Evolutionary conservation across 2,329 filamentous ascomycete genomes (phyloP).

Genomic region (Clonostachys rhizophaga): DNA sequence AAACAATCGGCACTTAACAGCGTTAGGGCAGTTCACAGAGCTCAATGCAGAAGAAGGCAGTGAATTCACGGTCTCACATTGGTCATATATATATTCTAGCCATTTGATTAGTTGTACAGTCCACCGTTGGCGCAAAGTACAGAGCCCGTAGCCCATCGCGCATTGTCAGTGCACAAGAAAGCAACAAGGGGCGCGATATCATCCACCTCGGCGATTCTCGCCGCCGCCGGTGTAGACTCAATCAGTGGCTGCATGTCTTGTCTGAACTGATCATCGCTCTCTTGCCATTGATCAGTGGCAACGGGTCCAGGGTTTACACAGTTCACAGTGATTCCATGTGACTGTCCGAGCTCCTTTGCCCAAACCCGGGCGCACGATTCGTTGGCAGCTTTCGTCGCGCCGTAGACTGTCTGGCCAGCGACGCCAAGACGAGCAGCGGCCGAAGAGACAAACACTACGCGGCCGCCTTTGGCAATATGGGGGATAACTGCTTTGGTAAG

Average conservation of each 20-base stretch:
- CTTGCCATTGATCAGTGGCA: slow-evolving; percentile 9
- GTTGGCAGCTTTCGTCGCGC: slow-evolving; percentile 1
- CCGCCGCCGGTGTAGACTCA: slow-evolving; percentile 6
- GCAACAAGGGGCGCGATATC: slow-evolving; percentile 17
- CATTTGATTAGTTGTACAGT: slow-evolving; percentile 4
- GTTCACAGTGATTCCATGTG: slow-evolving; percentile 18
- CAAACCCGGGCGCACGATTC: slow-evolving; percentile 1
- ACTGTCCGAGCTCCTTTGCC: slow-evolving; percentile 12
- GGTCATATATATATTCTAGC: too few species aligned
- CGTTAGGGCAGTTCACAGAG: too few species aligned
- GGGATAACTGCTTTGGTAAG: slow-evolving; percentile 16
- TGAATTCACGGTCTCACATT: too few species aligned
- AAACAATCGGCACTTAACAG: too few species aligned
- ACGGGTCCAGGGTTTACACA: slow-evolving; percentile 19
- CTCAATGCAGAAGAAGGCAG: too few species aligned
- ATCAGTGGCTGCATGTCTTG: slow-evolving; percentile 22
- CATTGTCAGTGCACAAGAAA: slow-evolving; percentile 13
- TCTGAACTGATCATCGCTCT: slow-evolving; percentile 5
- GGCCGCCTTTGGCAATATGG: slow-evolving; percentile 19
- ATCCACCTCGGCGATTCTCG: slow-evolving; percentile 11
- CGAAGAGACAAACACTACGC: slow-evolving; percentile 14
- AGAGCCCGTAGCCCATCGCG: slow-evolving; percentile 16
- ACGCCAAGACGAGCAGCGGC: slow-evolving; percentile 10
- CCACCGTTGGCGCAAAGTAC: slow-evolving; percentile 15
- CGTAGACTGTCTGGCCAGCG: background rate